Evolutionary conservation across 1,284 basidiomycete genomes (phyloP), one percentile per base, ranked within the genome.

Genomic region (Ganoderma sinense): DNA sequence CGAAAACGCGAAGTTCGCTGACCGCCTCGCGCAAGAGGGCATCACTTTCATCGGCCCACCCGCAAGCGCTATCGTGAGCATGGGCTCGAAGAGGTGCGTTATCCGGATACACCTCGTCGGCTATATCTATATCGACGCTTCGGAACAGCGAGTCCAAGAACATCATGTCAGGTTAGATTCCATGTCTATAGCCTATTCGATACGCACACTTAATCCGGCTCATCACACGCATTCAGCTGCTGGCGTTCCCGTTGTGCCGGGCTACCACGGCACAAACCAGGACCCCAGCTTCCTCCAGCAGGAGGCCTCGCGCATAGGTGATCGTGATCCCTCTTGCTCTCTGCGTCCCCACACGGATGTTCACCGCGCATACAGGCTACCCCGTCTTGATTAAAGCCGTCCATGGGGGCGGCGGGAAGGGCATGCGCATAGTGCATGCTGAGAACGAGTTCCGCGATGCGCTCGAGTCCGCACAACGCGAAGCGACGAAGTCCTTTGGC

Each of bases 21-120:
- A 93, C 75, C 90, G 87, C 73, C 90, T 99, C 51, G 92, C 95
- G 68, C 86, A 91, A 68, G 96, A 95, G 75, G 96, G 97, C 14
- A 93, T 99, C 73, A 91, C 95, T 20, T 99, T 99, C 80, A 97
- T 99, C 77, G 97, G 97, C 10, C 97, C 97, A 60, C 95, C 97
- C 31, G 92, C 96, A 10, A 91, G 91, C 78, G 97, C 97, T 67
- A 99, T 99, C 75, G 89, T 97, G 26, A 93, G 92, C 71, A 97
- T 97, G 95, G 96, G 95, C 3, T 95, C 93, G 6, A 97, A 97
- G 83, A 95, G 90, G 93, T 91, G 56, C 18, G 73, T 65, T 23
- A 23, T 7, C 6, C n/a, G 31, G 31, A n/a, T n/a, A n/a, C 31
- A 13, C 4, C 36, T 3, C 16, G 11, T 16, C 20, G n/a, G n/a